Evolutionary conservation across 768 basidiomycete species (phyloP).

Genomic region (Pulveroboletus sp.): DNA sequence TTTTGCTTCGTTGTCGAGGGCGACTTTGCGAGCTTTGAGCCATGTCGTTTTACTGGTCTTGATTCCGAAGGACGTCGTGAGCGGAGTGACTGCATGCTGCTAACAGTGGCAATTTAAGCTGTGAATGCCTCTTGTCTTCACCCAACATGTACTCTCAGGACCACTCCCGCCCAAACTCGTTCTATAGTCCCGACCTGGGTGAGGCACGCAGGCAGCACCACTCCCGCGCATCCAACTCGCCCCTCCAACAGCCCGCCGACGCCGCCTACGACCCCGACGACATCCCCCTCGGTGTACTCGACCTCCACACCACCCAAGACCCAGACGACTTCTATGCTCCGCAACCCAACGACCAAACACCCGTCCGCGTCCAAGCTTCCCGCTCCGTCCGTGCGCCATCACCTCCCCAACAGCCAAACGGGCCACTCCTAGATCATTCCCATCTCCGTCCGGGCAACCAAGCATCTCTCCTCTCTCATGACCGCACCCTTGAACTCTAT

Average conservation of each 20-base stretch:
- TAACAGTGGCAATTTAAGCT: constrained; percentile 5
- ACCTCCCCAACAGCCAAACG: constrained; percentile 45
- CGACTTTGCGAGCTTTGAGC: constrained; percentile 29
- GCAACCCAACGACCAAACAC: constrained; percentile 24
- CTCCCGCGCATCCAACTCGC: constrained; percentile 17
- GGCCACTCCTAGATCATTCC: constrained; percentile 80
- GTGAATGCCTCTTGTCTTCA: constrained; percentile 13
- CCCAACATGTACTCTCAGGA: constrained; percentile 31
- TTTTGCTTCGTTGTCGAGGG: constrained; percentile 33
- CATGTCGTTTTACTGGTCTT: constrained; percentile 32
- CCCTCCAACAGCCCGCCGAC: constrained; percentile 28
- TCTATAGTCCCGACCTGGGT: constrained; percentile 28
- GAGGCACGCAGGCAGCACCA: constrained; percentile 5
- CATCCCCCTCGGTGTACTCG: constrained; percentile 30
- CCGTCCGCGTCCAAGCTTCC: constrained; percentile 33
- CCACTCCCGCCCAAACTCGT: constrained; percentile 34
- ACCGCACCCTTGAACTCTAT: constrained; percentile 95
- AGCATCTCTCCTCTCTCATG: constrained; percentile 89
- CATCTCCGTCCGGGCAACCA: constrained; percentile 91
- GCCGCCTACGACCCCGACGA: constrained; percentile 38
- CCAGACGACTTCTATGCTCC: constrained; percentile 39
- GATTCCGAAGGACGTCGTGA: constrained; percentile 46
- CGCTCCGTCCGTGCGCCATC: constrained; percentile 65
- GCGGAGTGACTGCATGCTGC: constrained; percentile 52
- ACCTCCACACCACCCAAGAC: constrained; percentile 33